A percentile compares a stretch with the other conserved stretches of the same genome.
These are phyloP conservation scores for Penicillium sp. DNA, from an alignment of 2,329 filamentous ascomycete species.

Conservation along the genomic window DNA sequence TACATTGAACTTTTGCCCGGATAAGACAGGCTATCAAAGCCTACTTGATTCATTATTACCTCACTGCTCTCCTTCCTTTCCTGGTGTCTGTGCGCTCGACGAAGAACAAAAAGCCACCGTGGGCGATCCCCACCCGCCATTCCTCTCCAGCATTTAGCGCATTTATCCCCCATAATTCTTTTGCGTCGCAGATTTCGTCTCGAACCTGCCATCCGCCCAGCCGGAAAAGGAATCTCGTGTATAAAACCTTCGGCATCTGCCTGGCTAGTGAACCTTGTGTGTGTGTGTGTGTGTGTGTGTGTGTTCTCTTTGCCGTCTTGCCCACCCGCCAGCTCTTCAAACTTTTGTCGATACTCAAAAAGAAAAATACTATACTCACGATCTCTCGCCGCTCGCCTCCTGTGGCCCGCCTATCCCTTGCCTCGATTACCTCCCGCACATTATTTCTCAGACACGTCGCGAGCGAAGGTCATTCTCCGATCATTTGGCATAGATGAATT, in stretches of 20 bases:
- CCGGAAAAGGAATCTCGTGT: background rate
- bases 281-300: background rate
- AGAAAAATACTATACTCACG: background rate
- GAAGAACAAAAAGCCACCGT: background rate
- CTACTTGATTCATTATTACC: background rate
- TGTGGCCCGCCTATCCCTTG: background rate
- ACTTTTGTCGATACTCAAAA: background rate
- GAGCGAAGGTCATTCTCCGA: background rate
- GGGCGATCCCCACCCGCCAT: slow-evolving; percentile 12
- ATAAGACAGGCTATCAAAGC: background rate
- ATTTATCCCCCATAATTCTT: background rate
- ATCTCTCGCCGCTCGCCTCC: background rate
- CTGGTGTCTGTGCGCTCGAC: slow-evolving; percentile 4
- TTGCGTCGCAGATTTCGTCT: slow-evolving; percentile 2
- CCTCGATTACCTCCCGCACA: background rate
- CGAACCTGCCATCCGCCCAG: slow-evolving; percentile 6
- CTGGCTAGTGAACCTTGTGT: background rate
- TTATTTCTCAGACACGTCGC: background rate
- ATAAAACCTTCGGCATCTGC: slow-evolving; percentile 7
- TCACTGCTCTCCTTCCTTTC: background rate
- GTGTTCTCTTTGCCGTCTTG: background rate
- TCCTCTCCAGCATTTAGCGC: slow-evolving; percentile 7
- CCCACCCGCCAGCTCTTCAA: background rate
- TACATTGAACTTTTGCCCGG: slow-evolving; percentile 1
- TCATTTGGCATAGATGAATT: slow-evolving; percentile 11